Percentiles rank a stretch among this genome's conserved stretches.
Evolutionary conservation across 192 early-diverging fungal genomes (phyloP).

Genomic region (Coemansia sp.): DNA sequence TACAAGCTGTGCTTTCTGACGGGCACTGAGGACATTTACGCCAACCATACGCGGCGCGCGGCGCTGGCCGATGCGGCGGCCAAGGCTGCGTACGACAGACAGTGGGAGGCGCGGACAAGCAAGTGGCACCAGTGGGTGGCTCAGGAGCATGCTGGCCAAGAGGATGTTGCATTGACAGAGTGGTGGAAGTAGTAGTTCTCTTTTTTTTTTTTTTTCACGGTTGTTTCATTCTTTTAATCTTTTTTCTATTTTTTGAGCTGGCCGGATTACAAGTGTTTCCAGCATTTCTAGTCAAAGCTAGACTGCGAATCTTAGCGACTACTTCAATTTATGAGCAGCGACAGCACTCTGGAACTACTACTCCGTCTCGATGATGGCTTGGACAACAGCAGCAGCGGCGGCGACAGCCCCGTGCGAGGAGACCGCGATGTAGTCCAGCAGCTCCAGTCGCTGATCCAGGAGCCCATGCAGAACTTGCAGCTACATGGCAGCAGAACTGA

Average conservation of each 20-base stretch:
- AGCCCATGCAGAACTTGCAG: neutral
- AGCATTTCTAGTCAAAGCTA: no score
- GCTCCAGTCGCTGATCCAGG: slow-evolving; percentile 34
- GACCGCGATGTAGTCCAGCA: slow-evolving; percentile 28
- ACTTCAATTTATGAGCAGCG: slow-evolving; percentile 9
- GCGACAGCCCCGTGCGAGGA: neutral
- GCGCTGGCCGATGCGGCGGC: slow-evolving; percentile 15
- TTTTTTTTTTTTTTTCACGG: neutral
- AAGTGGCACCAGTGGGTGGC: slow-evolving; percentile 39
- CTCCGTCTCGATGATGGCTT: neutral
- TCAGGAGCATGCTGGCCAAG: slow-evolving; percentile 14
- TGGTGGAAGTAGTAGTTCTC: slow-evolving; percentile 39
- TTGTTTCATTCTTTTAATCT: neutral
- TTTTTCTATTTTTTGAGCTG: no score
- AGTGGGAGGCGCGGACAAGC: slow-evolving; percentile 19
- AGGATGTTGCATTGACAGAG: slow-evolving; percentile 10
- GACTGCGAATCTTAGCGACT: no score
- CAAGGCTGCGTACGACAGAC: slow-evolving; percentile 21
- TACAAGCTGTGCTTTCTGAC: slow-evolving; percentile 98
- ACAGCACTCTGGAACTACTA: neutral
- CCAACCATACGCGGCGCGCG: slow-evolving; percentile 50
- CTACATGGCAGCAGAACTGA: neutral
- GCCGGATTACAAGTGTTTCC: no score
- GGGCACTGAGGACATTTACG: slow-evolving; percentile 88
- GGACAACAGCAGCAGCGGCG: neutral